Base-by-base conservation (phyloP, 2,329 filamentous ascomycete species). In the Chrysoporthe puriensis region DNA sequence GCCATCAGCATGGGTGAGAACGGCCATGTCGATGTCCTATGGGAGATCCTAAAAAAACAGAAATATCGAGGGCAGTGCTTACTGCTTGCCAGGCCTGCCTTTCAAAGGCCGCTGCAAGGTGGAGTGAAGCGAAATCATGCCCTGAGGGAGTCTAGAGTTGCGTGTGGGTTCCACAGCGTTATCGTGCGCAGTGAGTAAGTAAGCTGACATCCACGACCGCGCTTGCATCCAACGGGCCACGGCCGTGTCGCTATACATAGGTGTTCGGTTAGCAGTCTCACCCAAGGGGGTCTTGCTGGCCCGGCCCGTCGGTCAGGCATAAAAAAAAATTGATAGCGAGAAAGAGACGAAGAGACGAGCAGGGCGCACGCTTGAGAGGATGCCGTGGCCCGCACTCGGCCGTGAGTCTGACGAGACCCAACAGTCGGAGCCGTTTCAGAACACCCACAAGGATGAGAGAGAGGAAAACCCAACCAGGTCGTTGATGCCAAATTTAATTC, bases 171-270 rank as follows among this genome's bases (percentile, higher is more conserved):
- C 26, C 26, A 1, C 26, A 26, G 26, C 26, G 26, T 26, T 26
- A 26, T 26, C 26, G 26, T 26, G 26, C 1, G 26, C 26, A 26
- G 26, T 26, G 26, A 26, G 26, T 26, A 26, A 26, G 26, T 54
- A 54, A 54, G 50, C 50, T 54, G 50, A 54, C 50, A 54, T 34
- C 9, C 21, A 21, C 50, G 50, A 54, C 50, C 50, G 26, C 50
- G n/a, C 46, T 50, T 11, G 46, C 46, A 7, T 50, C 46, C 50
- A 54, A 34, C 50, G 32, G 50, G 50, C 16, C 50, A 21, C 50
- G 50, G 13, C 50, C 50, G 16, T 32, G 26, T 54, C 50, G 21
- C 50, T 54, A 54, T 54, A 54, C 50, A 54, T 54, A 54, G 50
- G 14, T 54, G 26, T 32, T 54, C 26, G 11, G 13, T 54, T 54